Evolutionary conservation across 495 filamentous ascomycete genomes (phyloP), one percentile per base, ranked within the genome.

Genomic region (Neurospora pannonica): DNA sequence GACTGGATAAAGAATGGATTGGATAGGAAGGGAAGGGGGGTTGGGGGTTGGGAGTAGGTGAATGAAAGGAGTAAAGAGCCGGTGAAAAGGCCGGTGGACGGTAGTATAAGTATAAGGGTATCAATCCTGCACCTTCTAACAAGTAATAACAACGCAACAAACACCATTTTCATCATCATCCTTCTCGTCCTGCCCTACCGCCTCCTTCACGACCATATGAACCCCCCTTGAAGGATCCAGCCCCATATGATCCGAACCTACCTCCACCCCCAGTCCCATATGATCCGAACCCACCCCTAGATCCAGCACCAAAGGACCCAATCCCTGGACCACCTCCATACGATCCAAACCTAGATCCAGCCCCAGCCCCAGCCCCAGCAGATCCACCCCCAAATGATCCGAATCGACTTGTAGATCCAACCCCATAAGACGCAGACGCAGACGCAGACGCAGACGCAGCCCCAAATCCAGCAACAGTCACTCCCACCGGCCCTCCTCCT

Each of bases 111-210:
- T 60, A 11, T 31, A 60, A 60, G 48, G 48, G 54, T 67, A 67
- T 67, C 54, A 34, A 67, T 67, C 34, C 54, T 15, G 17, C 31
- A 31, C 54, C 28, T 31, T 36, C 54, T 67, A 34, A 67, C 54
- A 31, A 36, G 5, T n/a, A n/a, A 7, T 7, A 36, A 62, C 24
- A 24, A 54, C 2, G 72, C 15, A 21, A 54, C 71, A 37, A 11
- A 7, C 43, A 43, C 28, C 19, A 7, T 42, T 19, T 40, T 48
- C 31, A 84, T 82, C 31, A 84, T 82, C 9, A 82, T 79, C 28
- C 81, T 81, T 60, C 71, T 73, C 34, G 78, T 79, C 75, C 54
- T 17, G 13, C 54, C 15, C 54, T 31, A 9, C 21, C 36, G 36
- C 48, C 71, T 42, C 74, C 10, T 3, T 40, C 19, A 34, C 62